phyloP scores from a whole-genome alignment of 768 basidiomycete species.

The Lactifluus echinatus region DNA sequence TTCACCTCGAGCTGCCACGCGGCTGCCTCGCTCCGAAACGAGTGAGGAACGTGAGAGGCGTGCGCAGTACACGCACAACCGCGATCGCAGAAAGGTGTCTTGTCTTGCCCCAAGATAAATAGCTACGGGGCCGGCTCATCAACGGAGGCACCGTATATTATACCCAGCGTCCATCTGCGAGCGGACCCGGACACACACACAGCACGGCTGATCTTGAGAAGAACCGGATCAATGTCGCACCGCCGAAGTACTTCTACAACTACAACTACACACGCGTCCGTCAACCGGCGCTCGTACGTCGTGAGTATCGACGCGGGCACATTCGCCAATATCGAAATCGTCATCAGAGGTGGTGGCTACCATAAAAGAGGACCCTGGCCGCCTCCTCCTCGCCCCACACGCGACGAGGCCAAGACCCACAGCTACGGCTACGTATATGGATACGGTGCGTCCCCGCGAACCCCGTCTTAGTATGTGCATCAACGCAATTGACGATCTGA shows the following conservation, averaged over 20 bases:
- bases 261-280: not conserved
- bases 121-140: not conserved
- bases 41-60: not conserved
- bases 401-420: not conserved
- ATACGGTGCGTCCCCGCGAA: conserved; percentile 2
- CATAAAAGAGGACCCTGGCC: not conserved
- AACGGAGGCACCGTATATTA: not conserved
- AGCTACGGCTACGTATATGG: not conserved
- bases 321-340: conserved; percentile 11
- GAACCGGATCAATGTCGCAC: conserved; percentile 7
- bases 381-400: not conserved
- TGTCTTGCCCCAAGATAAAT: conserved; percentile 4
- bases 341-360: not conserved
- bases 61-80: not conserved
- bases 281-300: conserved; percentile 8
- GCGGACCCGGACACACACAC: no score
- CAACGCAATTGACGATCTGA: not conserved
- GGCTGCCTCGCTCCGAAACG: conserved; percentile 9
- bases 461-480: not conserved
- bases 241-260: conserved; percentile 2
- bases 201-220: no score
- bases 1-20: conserved; percentile 1
- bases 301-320: conserved; percentile 12
- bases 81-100: not conserved
- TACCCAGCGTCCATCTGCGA: no score